Base-by-base conservation (phyloP, 2,329 filamentous ascomycete species). In the Xylaria sp. region DNA sequence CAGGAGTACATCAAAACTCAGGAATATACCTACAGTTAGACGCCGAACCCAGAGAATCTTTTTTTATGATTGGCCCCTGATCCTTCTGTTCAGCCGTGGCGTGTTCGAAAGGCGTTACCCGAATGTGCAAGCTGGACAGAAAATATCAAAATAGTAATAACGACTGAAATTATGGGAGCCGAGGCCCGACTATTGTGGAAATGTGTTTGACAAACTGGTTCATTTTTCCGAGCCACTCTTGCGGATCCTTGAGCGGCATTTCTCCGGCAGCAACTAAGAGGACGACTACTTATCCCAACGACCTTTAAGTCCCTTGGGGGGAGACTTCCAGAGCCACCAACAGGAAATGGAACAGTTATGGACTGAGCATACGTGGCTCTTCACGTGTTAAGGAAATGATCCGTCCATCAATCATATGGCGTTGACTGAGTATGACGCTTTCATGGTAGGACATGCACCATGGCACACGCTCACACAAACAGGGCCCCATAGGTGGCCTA, bases 181-280 rank as follows among this genome's bases (percentile, higher is more conserved):
- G 15, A n/a, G 5, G 6, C 15, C 5, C 13, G 6, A n/a, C 25
- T 20, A 22, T 29, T 42, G 22, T 27, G 15, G 15, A 15, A 54
- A 39, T 6, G 15, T 42, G 53, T 42, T 44, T 29, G 36, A 42
- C 22, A 44, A 55, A 55, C 53, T 42, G 33, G 25, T n/a, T 44
- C 15, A 31, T 13, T 29, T 6, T 29, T n/a, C 22, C 29, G 7
- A 20, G 15, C 33, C 36, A 9, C 20, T 20, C 29, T 53, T 20
- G 50, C 25, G 50, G 31, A 38, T 6, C 31, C 13, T 38, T 25
- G 13, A 25, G n/a, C 33, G 31, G 31, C 20, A 25, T 7, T 54
- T 5, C 20, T 29, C n/a, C n/a, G 6, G 25, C 22, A 20, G 10
- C 2, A 29, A 39, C 20, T 10, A 42, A 27, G 25, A n/a, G 15